Evolutionary conservation across 805 yeast species (phyloP).

Genomic region (Monosporozyma solicola): DNA sequence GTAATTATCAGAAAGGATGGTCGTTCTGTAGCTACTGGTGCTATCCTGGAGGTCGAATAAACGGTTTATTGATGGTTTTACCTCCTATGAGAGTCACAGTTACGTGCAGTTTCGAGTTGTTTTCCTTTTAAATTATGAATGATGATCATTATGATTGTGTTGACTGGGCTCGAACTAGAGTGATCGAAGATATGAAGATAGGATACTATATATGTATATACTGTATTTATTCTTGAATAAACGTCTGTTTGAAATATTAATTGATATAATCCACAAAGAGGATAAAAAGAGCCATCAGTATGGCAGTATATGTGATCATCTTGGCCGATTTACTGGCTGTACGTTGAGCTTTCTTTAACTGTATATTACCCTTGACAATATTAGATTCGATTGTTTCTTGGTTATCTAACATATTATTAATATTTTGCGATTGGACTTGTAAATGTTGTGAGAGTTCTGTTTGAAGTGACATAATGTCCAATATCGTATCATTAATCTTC

Average conservation of each 20-base stretch:
- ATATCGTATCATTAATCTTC: constrained; percentile 49
- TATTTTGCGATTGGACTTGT: constrained; percentile 61
- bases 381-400: constrained; percentile 61
- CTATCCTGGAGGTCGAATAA: constrained; percentile 54
- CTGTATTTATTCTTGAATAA: not conserved
- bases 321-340: constrained; percentile 55
- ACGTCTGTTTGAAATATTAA: constrained; percentile 9
- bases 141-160: not conserved
- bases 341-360: constrained; percentile 57
- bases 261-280: constrained; percentile 46
- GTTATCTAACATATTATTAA: constrained; percentile 51
- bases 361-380: constrained; percentile 61
- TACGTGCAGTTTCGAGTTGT: too few relatives aligned
- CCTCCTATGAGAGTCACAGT: too few relatives aligned
- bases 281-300: constrained; percentile 47
- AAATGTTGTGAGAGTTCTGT: constrained; percentile 67
- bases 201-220: not conserved
- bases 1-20: constrained; percentile 98
- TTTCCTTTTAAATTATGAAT: not conserved
- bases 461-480: constrained; percentile 69
- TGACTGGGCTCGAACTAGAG: not conserved
- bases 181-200: not conserved
- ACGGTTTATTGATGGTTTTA: not conserved
- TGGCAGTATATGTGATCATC: constrained; percentile 45
- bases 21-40: constrained; percentile 93